Conservation (phyloP, 331 rosid genomes). For the Pyrus hybrid region DNA sequence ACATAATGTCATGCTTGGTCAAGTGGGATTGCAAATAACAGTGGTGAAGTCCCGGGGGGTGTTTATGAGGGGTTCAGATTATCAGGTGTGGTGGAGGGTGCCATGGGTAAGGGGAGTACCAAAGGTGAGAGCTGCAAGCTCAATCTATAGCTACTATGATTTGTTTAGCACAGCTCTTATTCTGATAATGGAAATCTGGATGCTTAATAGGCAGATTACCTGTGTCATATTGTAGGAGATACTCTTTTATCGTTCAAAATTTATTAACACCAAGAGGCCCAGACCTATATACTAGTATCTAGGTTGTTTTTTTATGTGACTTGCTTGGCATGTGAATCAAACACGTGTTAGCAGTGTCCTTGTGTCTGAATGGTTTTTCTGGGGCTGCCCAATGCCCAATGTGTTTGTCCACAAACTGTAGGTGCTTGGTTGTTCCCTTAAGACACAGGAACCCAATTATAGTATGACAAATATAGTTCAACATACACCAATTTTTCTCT, state of each 20-base stretch:
- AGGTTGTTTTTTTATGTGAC: background rate
- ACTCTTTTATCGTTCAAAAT: background rate
- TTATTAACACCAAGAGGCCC: background rate
- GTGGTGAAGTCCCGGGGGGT: background rate
- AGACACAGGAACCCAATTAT: background rate
- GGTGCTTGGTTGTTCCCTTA: background rate
- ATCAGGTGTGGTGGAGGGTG: background rate
- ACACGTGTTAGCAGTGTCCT: background rate
- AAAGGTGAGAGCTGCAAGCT: background rate
- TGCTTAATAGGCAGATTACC: background rate
- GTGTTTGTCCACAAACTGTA: background rate
- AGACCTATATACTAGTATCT: background rate
- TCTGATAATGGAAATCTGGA: background rate
- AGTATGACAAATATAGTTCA: too few species aligned
- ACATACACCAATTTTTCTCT: background rate
- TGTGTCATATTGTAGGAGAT: background rate
- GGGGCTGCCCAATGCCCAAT: background rate
- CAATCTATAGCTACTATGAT: background rate
- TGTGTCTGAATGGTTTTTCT: background rate
- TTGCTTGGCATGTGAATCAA: background rate
- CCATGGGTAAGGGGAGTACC: background rate
- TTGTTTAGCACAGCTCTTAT: background rate
- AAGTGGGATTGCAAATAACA: background rate
- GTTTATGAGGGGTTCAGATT: background rate
- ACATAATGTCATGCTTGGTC: background rate